Conservation (phyloP, 352 stramenopile species). For the Blastocystis sp. region DNA sequence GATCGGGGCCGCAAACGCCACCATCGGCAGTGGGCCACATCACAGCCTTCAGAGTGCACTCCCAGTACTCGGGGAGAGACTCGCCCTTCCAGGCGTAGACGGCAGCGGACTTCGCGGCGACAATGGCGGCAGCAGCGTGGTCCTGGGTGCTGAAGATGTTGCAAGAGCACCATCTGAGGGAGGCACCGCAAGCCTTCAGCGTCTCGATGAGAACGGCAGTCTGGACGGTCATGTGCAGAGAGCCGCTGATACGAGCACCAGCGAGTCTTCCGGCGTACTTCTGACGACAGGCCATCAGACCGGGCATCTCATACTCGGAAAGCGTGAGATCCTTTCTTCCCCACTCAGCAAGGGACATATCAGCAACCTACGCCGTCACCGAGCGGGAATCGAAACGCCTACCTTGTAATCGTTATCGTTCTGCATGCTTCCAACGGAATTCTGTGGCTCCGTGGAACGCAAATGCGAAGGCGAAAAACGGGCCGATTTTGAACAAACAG, state of each 20-base stretch:
- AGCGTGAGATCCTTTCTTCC: conserved; percentile 97
- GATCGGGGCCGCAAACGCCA: conserved; percentile 92
- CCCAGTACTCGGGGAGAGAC: conserved; percentile 97
- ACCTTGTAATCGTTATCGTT: conserved; percentile 72
- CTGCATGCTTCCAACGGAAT: conserved; percentile 16
- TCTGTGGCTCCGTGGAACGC: not conserved
- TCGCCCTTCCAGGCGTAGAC: conserved; percentile 99
- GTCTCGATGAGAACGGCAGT: conserved; percentile 98
- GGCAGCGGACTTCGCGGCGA: conserved; percentile 89
- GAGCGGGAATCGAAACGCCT: not conserved
- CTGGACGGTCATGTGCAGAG: conserved; percentile 99
- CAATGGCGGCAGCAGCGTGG: conserved; percentile 94
- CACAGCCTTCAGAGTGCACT: conserved; percentile 96
- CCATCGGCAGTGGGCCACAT: conserved; percentile 93
- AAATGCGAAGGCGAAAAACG: not conserved
- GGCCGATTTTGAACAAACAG: not conserved
- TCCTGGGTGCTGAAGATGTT: conserved; percentile 99
- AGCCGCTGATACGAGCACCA: conserved; percentile 90
- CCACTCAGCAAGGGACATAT: conserved; percentile 97
- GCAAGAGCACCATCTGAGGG: conserved; percentile 97
- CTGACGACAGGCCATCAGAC: conserved; percentile 92
- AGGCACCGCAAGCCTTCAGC: conserved; percentile 90
- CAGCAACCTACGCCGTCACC: conserved; percentile 80
- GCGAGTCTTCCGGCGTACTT: conserved; percentile 89
- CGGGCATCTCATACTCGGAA: conserved; percentile 94